These are phyloP conservation scores for Dendrobium officinale DNA, from an alignment of 106 monocot species.

Conservation along the genomic window DNA sequence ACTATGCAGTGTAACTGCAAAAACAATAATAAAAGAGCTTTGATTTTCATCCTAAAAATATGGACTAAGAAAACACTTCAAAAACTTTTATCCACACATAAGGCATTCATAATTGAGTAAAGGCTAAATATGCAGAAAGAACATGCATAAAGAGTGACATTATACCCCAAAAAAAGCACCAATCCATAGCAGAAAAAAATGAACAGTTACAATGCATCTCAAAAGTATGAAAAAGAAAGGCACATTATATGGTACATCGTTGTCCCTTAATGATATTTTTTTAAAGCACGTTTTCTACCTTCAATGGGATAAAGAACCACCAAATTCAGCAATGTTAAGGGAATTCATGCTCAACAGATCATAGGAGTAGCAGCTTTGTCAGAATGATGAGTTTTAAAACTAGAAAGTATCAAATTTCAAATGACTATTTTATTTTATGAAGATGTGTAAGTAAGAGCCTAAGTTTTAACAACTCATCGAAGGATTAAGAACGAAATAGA, in stretches of 20 bases:
- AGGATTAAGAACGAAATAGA: too few species aligned
- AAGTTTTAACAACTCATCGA: too few species aligned
- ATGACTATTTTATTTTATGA: too few species aligned
- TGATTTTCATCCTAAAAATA: background rate
- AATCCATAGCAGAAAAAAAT: background rate
- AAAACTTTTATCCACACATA: background rate
- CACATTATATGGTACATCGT: background rate
- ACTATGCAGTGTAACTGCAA: slow-evolving; percentile 73
- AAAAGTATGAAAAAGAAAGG: background rate
- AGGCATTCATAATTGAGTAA: background rate
- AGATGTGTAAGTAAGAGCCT: too few species aligned
- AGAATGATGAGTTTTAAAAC: background rate
- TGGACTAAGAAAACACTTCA: background rate
- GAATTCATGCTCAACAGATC: background rate
- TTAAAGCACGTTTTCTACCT: background rate
- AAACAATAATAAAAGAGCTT: background rate
- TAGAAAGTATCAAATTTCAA: too few species aligned
- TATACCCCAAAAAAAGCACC: background rate
- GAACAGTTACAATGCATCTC: background rate
- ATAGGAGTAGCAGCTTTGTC: background rate
- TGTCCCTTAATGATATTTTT: background rate
- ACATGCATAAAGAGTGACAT: background rate
- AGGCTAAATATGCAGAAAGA: background rate
- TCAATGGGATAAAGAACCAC: background rate
- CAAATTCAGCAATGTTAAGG: background rate